Percentiles rank a stretch among this genome's conserved stretches.
These are phyloP conservation scores for Teratosphaeria pseudoeucalypti DNA, from an alignment of 2,329 filamentous ascomycete genomes.

Conservation along the genomic window DNA sequence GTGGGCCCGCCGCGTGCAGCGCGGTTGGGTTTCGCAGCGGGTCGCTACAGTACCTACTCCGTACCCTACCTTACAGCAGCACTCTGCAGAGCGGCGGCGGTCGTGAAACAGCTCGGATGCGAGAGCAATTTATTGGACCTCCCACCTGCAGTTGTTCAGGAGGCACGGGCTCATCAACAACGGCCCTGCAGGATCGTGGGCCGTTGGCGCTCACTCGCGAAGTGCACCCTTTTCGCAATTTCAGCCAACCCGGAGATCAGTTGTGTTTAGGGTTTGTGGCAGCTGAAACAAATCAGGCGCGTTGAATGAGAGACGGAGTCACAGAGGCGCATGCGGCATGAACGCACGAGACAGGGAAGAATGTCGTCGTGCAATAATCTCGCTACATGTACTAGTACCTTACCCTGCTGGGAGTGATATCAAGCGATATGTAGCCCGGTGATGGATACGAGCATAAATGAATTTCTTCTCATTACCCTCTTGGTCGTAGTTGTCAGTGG, in stretches of 20 bases:
- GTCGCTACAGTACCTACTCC: background rate
- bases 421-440: background rate
- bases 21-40: background rate
- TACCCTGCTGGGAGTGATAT: background rate
- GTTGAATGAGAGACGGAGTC: background rate
- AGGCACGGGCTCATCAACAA: background rate
- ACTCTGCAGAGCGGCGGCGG: conserved; percentile 11
- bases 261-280: background rate
- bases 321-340: background rate
- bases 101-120: background rate
- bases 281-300: background rate
- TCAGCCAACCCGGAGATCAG: background rate
- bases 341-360: background rate
- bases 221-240: background rate
- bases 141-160: background rate
- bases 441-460: background rate
- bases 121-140: background rate
- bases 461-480: background rate
- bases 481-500: background rate
- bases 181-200: background rate
- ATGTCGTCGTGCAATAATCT: no score
- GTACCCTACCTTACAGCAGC: background rate
- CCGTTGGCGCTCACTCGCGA: background rate
- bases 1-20: background rate
- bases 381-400: no score